Conservation (phyloP, 495 filamentous ascomycete species). For the Neurospora sp. region DNA sequence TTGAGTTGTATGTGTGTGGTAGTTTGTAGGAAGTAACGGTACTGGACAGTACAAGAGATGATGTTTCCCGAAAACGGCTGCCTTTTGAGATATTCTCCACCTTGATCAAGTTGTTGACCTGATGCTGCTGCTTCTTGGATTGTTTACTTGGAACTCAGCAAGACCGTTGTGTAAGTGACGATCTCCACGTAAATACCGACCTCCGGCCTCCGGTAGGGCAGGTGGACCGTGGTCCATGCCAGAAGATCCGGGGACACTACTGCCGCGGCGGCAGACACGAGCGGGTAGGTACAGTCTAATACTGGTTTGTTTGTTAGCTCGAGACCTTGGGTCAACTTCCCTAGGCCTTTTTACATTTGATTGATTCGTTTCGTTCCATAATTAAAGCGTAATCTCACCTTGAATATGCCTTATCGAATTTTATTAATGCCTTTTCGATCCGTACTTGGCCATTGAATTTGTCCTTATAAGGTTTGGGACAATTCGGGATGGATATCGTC, state of each 20-base stretch:
- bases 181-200: neutral
- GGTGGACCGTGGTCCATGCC: neutral
- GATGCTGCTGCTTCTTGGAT: neutral
- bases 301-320: no score
- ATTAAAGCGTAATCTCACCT: no score
- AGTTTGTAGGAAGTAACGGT: neutral
- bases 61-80: neutral
- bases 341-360: no score
- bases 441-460: no score
- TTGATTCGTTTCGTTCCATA: no score
- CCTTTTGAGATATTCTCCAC: neutral
- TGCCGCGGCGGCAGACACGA: neutral
- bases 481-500: no score
- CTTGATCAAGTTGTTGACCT: neutral
- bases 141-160: neutral
- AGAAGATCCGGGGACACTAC: neutral
- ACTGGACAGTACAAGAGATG: neutral
- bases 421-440: no score
- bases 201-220: neutral
- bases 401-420: no score
- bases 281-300: neutral
- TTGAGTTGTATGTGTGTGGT: neutral
- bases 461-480: no score
- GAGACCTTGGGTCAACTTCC: no score
- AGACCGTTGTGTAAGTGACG: neutral